phyloP scores from a whole-genome alignment of 495 filamentous ascomycete species.

The Aspergillus bertholletiae region DNA sequence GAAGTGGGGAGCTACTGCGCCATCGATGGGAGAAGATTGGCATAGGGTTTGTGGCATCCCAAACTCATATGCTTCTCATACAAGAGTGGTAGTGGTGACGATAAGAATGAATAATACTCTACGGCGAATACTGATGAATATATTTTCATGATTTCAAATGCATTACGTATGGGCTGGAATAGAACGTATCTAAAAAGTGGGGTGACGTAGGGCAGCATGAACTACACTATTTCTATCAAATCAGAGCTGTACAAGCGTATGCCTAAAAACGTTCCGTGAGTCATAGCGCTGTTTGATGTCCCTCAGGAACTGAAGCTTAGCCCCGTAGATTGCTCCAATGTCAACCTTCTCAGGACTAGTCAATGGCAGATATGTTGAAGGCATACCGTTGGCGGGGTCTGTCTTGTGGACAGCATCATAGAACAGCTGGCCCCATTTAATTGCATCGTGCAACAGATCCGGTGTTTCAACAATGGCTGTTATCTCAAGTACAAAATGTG shows the following conservation, averaged over 20 bases:
- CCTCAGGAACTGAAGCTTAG: constrained; percentile 11
- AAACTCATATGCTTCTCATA: too few species aligned
- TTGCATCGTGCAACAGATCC: constrained; percentile 1
- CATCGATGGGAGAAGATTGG: too few species aligned
- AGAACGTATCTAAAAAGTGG: too few species aligned
- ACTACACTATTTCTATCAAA: too few species aligned
- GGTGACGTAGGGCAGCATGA: too few species aligned
- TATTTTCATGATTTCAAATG: too few species aligned
- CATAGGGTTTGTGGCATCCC: too few species aligned
- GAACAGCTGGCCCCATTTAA: constrained; percentile 24
- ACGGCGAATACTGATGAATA: too few species aligned
- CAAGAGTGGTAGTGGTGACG: too few species aligned
- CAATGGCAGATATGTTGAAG: constrained; percentile 28
- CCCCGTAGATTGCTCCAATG: constrained; percentile 21
- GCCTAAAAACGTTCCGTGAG: constrained; percentile 26
- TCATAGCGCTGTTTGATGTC: constrained; percentile 30
- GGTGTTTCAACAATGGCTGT: constrained; percentile 9
- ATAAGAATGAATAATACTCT: too few species aligned
- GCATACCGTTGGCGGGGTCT: constrained; percentile 19
- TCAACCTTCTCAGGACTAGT: neutral
- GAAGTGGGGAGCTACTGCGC: too few species aligned
- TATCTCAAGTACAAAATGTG: constrained; percentile 39
- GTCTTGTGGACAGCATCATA: constrained; percentile 14
- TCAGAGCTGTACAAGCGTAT: neutral
- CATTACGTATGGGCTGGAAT: too few species aligned